These are phyloP conservation scores for Penicillium argentinense DNA, from an alignment of 495 filamentous ascomycete species.

Conservation along the genomic window DNA sequence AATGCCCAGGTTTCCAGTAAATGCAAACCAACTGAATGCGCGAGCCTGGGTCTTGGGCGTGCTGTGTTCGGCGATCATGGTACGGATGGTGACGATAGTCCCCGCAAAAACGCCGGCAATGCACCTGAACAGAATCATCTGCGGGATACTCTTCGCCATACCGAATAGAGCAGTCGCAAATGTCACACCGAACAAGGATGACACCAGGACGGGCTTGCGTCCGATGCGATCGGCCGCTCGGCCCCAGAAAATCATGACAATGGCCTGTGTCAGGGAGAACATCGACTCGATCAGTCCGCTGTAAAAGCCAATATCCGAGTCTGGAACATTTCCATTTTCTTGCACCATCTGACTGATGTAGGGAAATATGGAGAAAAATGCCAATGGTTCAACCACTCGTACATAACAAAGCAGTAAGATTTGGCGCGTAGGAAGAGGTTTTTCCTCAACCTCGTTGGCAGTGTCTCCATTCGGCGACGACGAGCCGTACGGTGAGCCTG, in stretches of 20 bases:
- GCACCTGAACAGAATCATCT: conserved; percentile 68
- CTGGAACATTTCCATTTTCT: conserved; percentile 53
- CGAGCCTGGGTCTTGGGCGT: conserved; percentile 63
- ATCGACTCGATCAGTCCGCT: conserved; percentile 70
- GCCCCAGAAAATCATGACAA: conserved; percentile 63
- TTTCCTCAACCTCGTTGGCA: conserved; percentile 12
- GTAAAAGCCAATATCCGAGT: conserved; percentile 69
- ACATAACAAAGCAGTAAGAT: conserved; percentile 67
- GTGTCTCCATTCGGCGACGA: background rate
- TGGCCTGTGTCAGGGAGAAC: conserved; percentile 67
- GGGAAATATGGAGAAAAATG: conserved; percentile 74
- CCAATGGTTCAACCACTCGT: conserved; percentile 68
- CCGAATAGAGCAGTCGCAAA: conserved; percentile 61
- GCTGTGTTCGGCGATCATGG: conserved; percentile 71
- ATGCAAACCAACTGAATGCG: conserved; percentile 72
- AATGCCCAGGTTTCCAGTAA: conserved; percentile 67
- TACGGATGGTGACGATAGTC: conserved; percentile 65
- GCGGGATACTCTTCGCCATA: conserved; percentile 55
- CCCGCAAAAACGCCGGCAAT: conserved; percentile 68
- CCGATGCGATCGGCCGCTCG: conserved; percentile 62
- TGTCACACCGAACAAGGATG: conserved; percentile 59
- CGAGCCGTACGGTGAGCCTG: conserved; percentile 3
- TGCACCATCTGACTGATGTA: conserved; percentile 72
- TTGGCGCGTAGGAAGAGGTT: conserved; percentile 56
- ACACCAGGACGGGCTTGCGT: conserved; percentile 65